Base-by-base conservation (phyloP, 164 flowering plant species). In the Macadamia tetraphylla region DNA sequence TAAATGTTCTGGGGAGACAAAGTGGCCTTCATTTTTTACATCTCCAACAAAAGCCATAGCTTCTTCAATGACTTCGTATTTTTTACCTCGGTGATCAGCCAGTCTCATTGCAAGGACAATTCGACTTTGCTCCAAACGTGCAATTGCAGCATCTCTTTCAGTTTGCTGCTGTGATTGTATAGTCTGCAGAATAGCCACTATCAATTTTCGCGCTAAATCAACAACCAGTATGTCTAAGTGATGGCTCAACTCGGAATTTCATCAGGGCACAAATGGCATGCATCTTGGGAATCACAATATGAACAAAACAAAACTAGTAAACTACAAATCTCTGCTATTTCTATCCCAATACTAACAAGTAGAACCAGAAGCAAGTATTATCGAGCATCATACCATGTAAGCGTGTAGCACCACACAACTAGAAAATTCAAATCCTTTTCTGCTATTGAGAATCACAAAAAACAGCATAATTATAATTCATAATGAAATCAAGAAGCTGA, bases 91-190 rank as follows among this genome's bases (percentile, higher is more conserved):
- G 81, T 92, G 92, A 67, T 94, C 96, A 17, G 92, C 84, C 77
- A 94, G 72, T 72, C 96, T 85, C 89, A 89, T 74, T 31, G 99
- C 96, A 66, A 92, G 94, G 75, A 89, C 70, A 67, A 89, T 84
- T 52, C 97, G 84, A 72, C 97, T 94, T 72, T 94, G 98, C 68
- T 94, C 98, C 64, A 94, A 67, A 44, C 88, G 87, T 63, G 97
- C 98, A 73, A 90, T 76, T 15, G 98, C 99, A 66, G 90, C 87
- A 81, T 92, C 99, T 79, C 91, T 85, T 76, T 94, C 99, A 29
- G 88, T 94, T 55, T 81, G 84, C 67, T 92, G 98, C 71, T 94
- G 98, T 8, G 76, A 75, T 52, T 92, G 89, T 29, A 92, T 81
- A 29, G 94, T 89, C 99, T 94, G 85, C 52, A 71, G 12, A 46